A percentile compares a stretch with the other conserved stretches of the same genome.
Evolutionary conservation across 177 flowering plant species (phyloP).

Genomic region (Vitis hybrid): DNA sequence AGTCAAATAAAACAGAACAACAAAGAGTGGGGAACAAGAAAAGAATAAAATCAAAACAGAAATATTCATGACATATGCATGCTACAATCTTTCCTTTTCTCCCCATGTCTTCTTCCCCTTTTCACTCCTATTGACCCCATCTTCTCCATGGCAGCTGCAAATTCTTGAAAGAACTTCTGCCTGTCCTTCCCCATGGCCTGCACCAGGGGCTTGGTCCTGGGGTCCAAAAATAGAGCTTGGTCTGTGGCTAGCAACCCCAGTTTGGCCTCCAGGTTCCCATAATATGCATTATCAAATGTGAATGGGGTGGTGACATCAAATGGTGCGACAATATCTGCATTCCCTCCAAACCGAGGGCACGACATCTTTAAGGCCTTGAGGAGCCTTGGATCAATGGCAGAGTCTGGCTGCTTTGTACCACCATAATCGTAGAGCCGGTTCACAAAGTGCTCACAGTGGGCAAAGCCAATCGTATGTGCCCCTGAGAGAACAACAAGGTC

Average conservation of each 20-base stretch:
- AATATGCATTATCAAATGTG: conserved; percentile 74
- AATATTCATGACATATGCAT: conserved; percentile 18
- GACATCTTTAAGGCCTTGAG: conserved; percentile 68
- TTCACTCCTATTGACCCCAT: conserved; percentile 84
- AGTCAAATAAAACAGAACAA: no score
- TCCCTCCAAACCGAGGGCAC: conserved; percentile 76
- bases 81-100: conserved; percentile 67
- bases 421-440: conserved; percentile 54
- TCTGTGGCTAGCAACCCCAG: conserved; percentile 76
- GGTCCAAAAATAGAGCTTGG: conserved; percentile 67
- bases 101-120: conserved; percentile 72
- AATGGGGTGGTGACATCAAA: conserved; percentile 88
- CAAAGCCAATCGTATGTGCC: conserved; percentile 86
- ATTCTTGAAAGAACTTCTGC: conserved; percentile 64
- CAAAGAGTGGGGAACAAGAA: not conserved
- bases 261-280: conserved; percentile 60
- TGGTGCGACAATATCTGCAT: conserved; percentile 60
- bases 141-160: conserved; percentile 73
- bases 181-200: conserved; percentile 63
- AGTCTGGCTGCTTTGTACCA: conserved; percentile 65
- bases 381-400: conserved; percentile 64
- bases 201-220: conserved; percentile 64
- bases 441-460: conserved; percentile 69
- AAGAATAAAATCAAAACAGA: not conserved
- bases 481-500: conserved; percentile 91